Base-by-base conservation (phyloP, 148 eudicot genomes). In the Chenopodium berlandieri region DNA sequence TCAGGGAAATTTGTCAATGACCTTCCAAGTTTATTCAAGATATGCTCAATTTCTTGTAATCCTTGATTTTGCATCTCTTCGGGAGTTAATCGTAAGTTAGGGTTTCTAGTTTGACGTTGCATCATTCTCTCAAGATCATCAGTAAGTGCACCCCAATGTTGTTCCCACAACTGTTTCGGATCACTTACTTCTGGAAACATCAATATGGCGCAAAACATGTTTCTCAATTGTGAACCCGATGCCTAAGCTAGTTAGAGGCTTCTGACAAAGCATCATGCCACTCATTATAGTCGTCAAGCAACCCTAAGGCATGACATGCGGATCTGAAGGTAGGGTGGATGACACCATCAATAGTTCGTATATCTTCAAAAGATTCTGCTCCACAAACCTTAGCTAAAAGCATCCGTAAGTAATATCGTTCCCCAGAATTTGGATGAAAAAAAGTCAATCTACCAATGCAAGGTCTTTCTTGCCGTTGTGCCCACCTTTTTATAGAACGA, bases 111-210 rank as follows among this genome's bases (percentile, higher is more conserved):
- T 32, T 32, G 4, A 4, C 34, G 34, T 32, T 32, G 34, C 34
- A 32, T 32, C 34, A 32, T 32, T 32, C 34, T 32, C 34, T 32
- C 34, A 32, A 32, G 34, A 4, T 32, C 3, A 32, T 32, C 34
- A 4, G 34, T 32, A 32, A 32, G 34, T 32, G 2, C 34, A 32
- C 34, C 34, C 34, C 34, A 32, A 32, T 32, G 2, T 32, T 32
- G 34, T 32, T 32, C 34, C 34, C 34, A 32, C 34, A 32, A 32
- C 34, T 32, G 3, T 32, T 32, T 32, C 34, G 34, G 3, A 32
- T 32, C 37, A 62, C 30, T 27, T 22, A 78, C 54, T 27, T 64
- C 71, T 37, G 48, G 14, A 58, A 79, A 79, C 67, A 79, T 79
- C 27, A 79, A 23, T 19, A 79, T 79, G 31, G 54, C 54, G 37